Evolutionary conservation across 345 rosid species (phyloP), one percentile per base, ranked within the genome.

Genomic region (Boechera divaricarpa): DNA sequence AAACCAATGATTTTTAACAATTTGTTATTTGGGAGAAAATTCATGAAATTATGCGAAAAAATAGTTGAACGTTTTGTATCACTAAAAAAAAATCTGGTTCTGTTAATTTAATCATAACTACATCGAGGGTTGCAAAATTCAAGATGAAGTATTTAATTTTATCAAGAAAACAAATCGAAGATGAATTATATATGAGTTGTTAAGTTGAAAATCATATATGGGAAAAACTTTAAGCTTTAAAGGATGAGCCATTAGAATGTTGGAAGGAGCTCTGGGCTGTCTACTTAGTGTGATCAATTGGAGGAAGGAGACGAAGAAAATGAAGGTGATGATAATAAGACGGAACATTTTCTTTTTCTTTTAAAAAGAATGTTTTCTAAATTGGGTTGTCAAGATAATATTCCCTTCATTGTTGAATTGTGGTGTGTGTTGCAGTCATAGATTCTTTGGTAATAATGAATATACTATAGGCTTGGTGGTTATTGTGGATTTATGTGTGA

Each of bases 381-480:
- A 44, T 56, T 70, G 44, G 65, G 55, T 2, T 10, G 42, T 69
- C 0, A 31, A 31, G 64, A 56, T 63, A 63, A 73, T 11, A 63
- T 63, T 73, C 71, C 18, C 33, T 73, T 33, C 42, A 41, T 44
- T 42, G 16, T 24, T 32, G 49, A 74, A 65, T 24, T 38, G 48
- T 64, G 72, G 65, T 24, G 65, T 55, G 65, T 55, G 65, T 42
- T 64, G 69, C 32, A 28, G 72, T 74, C 49, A 44, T 47, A 65
- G 66, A 65, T 65, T 74, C 72, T 56, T 74, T 35, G 44, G 53
- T 12, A 39, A 5, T 63, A 54, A 42, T 54, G 77, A 73, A 64
- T 73, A 31, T 63, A 63, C 77, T 51, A 16, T 52, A 41, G 71
- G 48, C 45, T 48, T 74, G 57, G 78, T 56, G 78, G 78, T 73